Percentiles rank a stretch among this genome's conserved stretches.
Evolutionary conservation across 331 rosid genomes (phyloP).

Genomic region (Malus hybrid): DNA sequence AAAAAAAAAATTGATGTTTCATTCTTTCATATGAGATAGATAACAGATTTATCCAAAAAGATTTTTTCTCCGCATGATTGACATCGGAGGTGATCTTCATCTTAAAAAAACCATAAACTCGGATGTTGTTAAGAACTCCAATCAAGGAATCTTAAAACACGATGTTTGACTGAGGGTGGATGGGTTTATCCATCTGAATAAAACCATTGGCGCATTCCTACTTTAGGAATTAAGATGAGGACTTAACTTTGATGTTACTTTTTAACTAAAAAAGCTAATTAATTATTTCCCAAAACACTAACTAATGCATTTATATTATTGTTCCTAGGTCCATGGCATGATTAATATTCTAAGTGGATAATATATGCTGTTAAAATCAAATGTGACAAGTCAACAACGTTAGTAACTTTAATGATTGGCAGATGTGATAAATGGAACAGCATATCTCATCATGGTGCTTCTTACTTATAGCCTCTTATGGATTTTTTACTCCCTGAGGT

Average conservation of each 20-base stretch:
- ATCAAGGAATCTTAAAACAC: slow-evolving; percentile 24
- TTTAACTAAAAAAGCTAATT: slow-evolving; percentile 6
- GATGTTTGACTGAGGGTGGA: neutral
- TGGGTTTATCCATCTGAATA: neutral
- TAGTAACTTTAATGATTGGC: slow-evolving; percentile 2
- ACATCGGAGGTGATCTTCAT: neutral
- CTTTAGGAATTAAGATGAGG: neutral
- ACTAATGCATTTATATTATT: neutral
- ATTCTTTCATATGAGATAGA: no score
- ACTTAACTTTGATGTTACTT: slow-evolving; percentile 7
- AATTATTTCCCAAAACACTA: neutral
- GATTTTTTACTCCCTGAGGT: neutral
- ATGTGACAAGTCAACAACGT: slow-evolving; percentile 24
- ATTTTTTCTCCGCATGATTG: no score
- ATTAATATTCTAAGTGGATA: slow-evolving; percentile 1
- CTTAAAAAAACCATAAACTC: neutral
- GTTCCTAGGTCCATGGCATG: slow-evolving; percentile 1
- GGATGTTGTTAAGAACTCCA: slow-evolving; percentile 22
- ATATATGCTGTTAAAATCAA: neutral
- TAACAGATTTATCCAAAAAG: neutral
- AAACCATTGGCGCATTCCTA: neutral
- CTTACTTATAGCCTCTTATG: neutral
- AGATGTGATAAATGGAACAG: neutral
- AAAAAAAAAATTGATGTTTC: no score
- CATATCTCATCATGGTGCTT: neutral